These are phyloP conservation scores for Salix viminalis DNA, from an alignment of 345 rosid species.

Conservation along the genomic window DNA sequence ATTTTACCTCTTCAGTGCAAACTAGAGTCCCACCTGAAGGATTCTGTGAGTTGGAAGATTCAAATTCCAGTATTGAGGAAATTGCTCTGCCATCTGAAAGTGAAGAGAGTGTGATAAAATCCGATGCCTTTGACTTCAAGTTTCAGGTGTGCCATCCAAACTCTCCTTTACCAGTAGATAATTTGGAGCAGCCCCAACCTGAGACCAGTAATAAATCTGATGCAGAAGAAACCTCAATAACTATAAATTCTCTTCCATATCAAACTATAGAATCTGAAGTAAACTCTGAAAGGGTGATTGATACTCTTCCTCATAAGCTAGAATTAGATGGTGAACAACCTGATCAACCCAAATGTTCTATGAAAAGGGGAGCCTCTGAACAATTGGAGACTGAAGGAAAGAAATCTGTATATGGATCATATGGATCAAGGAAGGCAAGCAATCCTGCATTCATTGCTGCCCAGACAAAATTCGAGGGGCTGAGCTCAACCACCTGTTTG, in stretches of 20 bases:
- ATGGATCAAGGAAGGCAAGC: slow-evolving; percentile 50
- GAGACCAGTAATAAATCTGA: slow-evolving; percentile 33
- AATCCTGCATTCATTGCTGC: slow-evolving; percentile 66
- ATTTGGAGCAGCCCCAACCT: slow-evolving; percentile 35
- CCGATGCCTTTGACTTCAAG: slow-evolving; percentile 29
- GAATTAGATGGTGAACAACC: slow-evolving; percentile 51
- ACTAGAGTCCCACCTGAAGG: slow-evolving; percentile 28
- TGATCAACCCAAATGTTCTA: slow-evolving; percentile 37
- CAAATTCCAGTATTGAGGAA: slow-evolving; percentile 24
- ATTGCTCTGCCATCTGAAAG: slow-evolving; percentile 25
- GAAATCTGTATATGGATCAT: slow-evolving; percentile 37
- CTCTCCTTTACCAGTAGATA: slow-evolving; percentile 18
- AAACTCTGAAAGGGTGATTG: slow-evolving; percentile 24
- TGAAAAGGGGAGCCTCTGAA: slow-evolving; percentile 54
- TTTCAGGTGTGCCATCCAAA: slow-evolving; percentile 24
- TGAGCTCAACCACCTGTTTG: slow-evolving; percentile 44
- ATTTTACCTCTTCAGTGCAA: slow-evolving; percentile 23
- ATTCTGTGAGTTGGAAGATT: slow-evolving; percentile 27
- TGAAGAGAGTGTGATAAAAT: slow-evolving; percentile 38
- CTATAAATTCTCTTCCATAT: slow-evolving; percentile 24
- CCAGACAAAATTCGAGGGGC: slow-evolving; percentile 76
- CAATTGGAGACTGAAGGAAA: slow-evolving; percentile 44
- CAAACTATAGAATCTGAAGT: slow-evolving; percentile 27
- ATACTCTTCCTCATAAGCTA: slow-evolving; percentile 25
- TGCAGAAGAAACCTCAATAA: slow-evolving; percentile 35